Evolutionary conservation across 2,329 filamentous ascomycete species (phyloP), one percentile per base, ranked within the genome.

Genomic region (Aspergillaceae sp.): DNA sequence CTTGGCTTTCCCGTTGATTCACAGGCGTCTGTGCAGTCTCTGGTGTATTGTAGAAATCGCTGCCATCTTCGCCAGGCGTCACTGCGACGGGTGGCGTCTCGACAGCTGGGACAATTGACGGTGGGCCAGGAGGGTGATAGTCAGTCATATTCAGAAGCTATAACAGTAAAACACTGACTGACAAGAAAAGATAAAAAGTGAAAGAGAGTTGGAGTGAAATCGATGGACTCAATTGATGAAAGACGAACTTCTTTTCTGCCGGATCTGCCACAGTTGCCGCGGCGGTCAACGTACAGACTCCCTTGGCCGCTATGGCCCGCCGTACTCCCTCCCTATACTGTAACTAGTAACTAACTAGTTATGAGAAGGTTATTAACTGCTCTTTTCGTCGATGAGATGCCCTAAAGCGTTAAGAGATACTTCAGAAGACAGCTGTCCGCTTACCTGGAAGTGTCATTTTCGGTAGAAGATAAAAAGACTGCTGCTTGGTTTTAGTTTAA

Each of bases 11-110:
- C 7, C 41, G 27, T n/a, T 41, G 48, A 11, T 46, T 47, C 26
- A 58, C 50, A 3, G 64, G 63, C 0, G 61, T 65, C 8, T 55
- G 61, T 38, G 55, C 54, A 40, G 51, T 53, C 45, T 62, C 51
- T 3, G 65, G 64, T 7, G 67, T 69, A 44, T 67, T 68, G 56
- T 70, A 70, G 40, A 70, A 69, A 55, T 70, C 65, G 48, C 65
- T 70, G 42, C 58, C 65, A 56, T 66, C 61, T 46, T 68, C 68
- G 19, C 51, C 52, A 6, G 56, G 60, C 19, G 63, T 61, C 47
- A 52, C 56, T 47, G 57, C 50, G 46, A 60, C 50, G 42, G 63
- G 56, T 49, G 57, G 55, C 7, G 44, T 56, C 9, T 62, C 60
- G 7, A 11, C 41, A 27, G 45, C 51, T 40, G 52, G 42, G 42